Evolutionary conservation across 2,329 filamentous ascomycete genomes (phyloP).

Genomic region (Calonectria pseudoturangicola): DNA sequence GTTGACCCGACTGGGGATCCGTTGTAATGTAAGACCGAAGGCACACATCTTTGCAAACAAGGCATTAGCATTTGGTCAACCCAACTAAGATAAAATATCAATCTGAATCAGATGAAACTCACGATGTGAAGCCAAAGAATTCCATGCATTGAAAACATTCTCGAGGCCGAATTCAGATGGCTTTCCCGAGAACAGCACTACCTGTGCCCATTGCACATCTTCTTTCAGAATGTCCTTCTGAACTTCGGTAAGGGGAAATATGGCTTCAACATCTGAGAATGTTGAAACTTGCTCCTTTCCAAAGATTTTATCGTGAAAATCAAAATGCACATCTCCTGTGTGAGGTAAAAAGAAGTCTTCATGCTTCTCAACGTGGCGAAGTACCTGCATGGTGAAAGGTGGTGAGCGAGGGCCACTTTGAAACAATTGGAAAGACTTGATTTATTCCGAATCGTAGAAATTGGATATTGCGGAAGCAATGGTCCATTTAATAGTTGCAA

Average conservation of each 20-base stretch:
- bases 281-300: not conserved
- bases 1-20: not conserved
- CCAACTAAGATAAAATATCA: not conserved
- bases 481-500: not conserved
- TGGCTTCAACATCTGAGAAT: not conserved
- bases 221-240: not conserved
- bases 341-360: constrained; percentile 1
- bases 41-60: not conserved
- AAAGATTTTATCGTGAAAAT: not conserved
- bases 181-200: not conserved
- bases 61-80: not conserved
- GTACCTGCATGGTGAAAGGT: not conserved
- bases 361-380: constrained; percentile 8
- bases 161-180: not conserved
- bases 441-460: not conserved
- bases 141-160: constrained; percentile 1
- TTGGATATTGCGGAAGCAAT: not conserved
- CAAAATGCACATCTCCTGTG: not conserved
- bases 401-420: not conserved
- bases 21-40: not conserved
- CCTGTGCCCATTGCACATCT: constrained; percentile 1
- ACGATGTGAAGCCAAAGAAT: not conserved
- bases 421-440: not conserved
- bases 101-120: not conserved
- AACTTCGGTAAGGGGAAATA: not conserved